Base-by-base conservation (phyloP, 202 grass and related monocot species). In the Elaeis oleifera region DNA sequence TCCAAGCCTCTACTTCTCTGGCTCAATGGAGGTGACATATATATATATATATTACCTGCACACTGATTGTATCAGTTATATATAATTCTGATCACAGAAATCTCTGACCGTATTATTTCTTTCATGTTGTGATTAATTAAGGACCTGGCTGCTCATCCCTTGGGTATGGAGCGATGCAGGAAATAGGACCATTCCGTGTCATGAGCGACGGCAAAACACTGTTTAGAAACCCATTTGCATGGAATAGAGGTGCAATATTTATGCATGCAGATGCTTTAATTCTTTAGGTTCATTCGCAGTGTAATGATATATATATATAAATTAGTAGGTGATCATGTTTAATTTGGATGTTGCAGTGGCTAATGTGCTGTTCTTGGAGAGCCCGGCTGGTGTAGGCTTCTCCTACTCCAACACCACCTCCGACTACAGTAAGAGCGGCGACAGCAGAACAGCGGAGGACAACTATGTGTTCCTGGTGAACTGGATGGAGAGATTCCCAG, bases 321-420 rank as follows among this genome's bases (percentile, higher is more conserved):
- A 44, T 0, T 44, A 11, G 36, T 44, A 13, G 8, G 36, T 13
- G 36, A 44, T 16, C 24, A n/a, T 62, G 6, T 60, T 60, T 24
- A 1, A 23, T 1, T 6, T 54, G 32, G 32, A 1, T 44, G 6
- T 44, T 44, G 27, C 81, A 89, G 85, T 16, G 67, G 79, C 87
- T 5, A 96, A 96, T 71, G 81, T 90, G 74, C 20, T 96, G 63
- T 91, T 96, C 74, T 49, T 96, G 68, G 91, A 96, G 81, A 89
- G 84, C 71, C 91, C 91, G 17, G 84, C 81, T 1, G 91, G 91
- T 25, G 91, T 91, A 16, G 91, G 91, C 2, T 96, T 83, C 74
- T 96, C 87, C 21, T 96, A 96, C 84, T 96, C 91, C 1, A 96
- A 96, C 75, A 83, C 84, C 56, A 89, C 84, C 52, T 61, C 72